Evolutionary conservation across 352 stramenopile genomes (phyloP).

Genomic region (Globisporangium megalacanthum): DNA sequence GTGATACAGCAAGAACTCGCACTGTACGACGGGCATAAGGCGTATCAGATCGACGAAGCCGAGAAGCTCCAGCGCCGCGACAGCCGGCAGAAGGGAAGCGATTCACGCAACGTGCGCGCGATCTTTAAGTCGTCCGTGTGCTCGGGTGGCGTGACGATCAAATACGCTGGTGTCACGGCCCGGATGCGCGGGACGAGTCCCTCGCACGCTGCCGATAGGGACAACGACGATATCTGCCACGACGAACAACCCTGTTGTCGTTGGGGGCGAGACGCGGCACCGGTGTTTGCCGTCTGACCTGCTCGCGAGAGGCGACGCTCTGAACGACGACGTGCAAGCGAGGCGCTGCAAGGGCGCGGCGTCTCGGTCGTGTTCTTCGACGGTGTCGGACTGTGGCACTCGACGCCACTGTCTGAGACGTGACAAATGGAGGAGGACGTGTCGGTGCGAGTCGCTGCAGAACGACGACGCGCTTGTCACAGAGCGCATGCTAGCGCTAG

Average conservation of each 20-base stretch:
- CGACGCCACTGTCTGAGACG: conserved; percentile 38
- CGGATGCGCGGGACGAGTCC: conserved; percentile 84
- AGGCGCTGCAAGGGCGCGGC: conserved; percentile 47
- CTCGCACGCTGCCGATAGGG: conserved; percentile 69
- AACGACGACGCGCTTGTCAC: conserved; percentile 42
- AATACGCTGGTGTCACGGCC: conserved; percentile 69
- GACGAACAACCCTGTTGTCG: conserved; percentile 67
- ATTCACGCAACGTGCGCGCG: conserved; percentile 63
- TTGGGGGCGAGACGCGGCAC: conserved; percentile 62
- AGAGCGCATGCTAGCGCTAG: conserved; percentile 36
- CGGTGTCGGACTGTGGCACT: conserved; percentile 67
- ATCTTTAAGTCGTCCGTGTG: conserved; percentile 79
- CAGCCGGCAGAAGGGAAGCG: conserved; percentile 38
- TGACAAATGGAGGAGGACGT: conserved; percentile 40
- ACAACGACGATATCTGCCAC: conserved; percentile 89
- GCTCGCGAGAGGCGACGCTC: conserved; percentile 55
- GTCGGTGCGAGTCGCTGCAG: conserved; percentile 33
- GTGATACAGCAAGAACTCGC: conserved; percentile 38
- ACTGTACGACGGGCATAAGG: conserved; percentile 36
- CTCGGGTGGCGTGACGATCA: conserved; percentile 68
- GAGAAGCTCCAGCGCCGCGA: conserved; percentile 25
- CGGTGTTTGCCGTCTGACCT: conserved; percentile 73
- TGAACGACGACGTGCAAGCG: conserved; percentile 73
- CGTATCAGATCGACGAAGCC: conserved; percentile 33
- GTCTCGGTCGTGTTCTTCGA: conserved; percentile 66